Evolutionary conservation across 2,329 filamentous ascomycete genomes (phyloP).

Genomic region (Coleophoma eucalyptorum): DNA sequence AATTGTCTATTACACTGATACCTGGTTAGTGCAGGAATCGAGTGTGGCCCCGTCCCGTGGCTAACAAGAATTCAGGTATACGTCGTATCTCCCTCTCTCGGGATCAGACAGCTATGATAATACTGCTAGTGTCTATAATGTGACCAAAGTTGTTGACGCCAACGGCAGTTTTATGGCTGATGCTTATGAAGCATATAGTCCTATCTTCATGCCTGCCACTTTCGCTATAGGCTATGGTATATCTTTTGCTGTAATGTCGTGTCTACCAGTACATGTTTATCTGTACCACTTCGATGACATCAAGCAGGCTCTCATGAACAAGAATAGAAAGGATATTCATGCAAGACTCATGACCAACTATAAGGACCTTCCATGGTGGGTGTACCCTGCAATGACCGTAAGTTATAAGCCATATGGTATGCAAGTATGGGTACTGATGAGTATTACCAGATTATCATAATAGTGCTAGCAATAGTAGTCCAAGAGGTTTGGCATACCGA

Average conservation of each 20-base stretch:
- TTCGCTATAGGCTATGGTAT: constrained; percentile 52
- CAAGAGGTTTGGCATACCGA: constrained; percentile 27
- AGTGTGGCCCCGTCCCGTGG: background rate
- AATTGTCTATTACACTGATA: constrained; percentile 3
- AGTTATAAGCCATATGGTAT: constrained; percentile 4
- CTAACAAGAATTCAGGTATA: constrained; percentile 30
- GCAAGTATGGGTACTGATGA: background rate
- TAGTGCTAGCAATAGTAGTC: constrained; percentile 24
- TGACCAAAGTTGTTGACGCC: constrained; percentile 49
- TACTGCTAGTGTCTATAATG: constrained; percentile 56
- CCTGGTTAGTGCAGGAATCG: background rate
- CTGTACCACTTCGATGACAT: constrained; percentile 65
- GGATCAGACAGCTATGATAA: constrained; percentile 62
- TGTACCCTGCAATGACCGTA: constrained; percentile 36
- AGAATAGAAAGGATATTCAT: constrained; percentile 44
- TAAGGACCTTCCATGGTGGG: constrained; percentile 50
- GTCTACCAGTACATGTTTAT: constrained; percentile 56
- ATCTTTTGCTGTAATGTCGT: constrained; percentile 60
- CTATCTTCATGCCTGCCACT: constrained; percentile 59
- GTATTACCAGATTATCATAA: constrained; percentile 14
- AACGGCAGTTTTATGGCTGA: constrained; percentile 53
- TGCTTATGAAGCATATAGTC: constrained; percentile 60
- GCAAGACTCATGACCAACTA: constrained; percentile 51
- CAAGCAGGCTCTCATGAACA: constrained; percentile 34
- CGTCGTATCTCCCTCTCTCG: constrained; percentile 58